phyloP scores from a whole-genome alignment of 129 eudicot genomes.

The Centrapalus pauciflorus region DNA sequence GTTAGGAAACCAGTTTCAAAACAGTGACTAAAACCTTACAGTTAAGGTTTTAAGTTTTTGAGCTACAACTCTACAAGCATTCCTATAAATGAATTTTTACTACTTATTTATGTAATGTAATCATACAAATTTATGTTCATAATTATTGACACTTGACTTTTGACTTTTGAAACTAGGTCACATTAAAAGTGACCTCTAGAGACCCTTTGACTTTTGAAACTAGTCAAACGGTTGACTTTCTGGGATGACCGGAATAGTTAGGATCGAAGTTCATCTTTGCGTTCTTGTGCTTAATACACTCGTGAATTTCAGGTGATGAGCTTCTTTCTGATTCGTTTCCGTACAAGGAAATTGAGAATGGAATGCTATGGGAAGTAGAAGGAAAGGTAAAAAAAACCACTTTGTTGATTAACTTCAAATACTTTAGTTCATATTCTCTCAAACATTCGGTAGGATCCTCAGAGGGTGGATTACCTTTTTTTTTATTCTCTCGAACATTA shows the following conservation, averaged over 20 bases:
- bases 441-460: not conserved
- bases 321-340: slow-evolving; percentile 76
- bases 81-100: no score
- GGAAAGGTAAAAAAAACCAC: slow-evolving; percentile 42
- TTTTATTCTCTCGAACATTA: no score
- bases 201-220: not conserved
- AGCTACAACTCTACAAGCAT: no score
- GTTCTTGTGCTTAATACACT: not conserved
- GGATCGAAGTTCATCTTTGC: not conserved
- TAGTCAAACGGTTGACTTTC: not conserved
- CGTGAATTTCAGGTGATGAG: slow-evolving; percentile 51
- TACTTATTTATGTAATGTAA: no score
- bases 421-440: not conserved
- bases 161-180: not conserved
- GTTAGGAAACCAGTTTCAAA: no score
- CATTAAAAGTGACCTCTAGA: not conserved
- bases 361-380: slow-evolving; percentile 69
- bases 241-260: not conserved
- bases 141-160: not conserved
- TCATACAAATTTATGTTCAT: not conserved
- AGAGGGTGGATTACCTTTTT: no score
- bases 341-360: slow-evolving; percentile 50
- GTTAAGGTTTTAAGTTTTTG: no score
- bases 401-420: no score
- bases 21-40: no score